Percentiles rank a stretch among this genome's conserved stretches.
phyloP scores from a whole-genome alignment of 345 rosid species.

The Combretum micranthum region DNA sequence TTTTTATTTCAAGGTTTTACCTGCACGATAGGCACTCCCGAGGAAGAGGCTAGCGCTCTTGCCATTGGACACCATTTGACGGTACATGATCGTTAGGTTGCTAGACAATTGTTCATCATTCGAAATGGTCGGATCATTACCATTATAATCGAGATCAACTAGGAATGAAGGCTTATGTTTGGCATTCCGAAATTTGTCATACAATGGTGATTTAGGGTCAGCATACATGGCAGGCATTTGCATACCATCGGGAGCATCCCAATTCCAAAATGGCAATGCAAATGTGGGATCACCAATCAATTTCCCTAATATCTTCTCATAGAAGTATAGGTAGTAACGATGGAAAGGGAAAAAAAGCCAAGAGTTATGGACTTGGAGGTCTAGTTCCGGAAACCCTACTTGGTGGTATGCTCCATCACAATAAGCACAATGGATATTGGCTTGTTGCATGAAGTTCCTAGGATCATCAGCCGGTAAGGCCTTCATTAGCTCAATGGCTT shows the following conservation, averaged over 20 bases:
- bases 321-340: constrained; percentile 44
- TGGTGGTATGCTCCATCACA: constrained; percentile 56
- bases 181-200: constrained; percentile 28
- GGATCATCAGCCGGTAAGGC: constrained; percentile 53
- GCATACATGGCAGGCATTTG: constrained; percentile 39
- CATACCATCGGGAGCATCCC: constrained; percentile 59
- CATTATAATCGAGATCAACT: constrained; percentile 42
- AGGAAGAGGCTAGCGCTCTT: constrained; percentile 37
- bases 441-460: constrained; percentile 48
- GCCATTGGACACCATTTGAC: constrained; percentile 52
- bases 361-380: constrained; percentile 44
- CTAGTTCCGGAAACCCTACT: constrained; percentile 41
- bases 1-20: neutral
- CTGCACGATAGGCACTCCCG: constrained; percentile 41
- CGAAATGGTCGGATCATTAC: constrained; percentile 11
- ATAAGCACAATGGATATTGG: constrained; percentile 56
- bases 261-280: constrained; percentile 56
- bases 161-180: constrained; percentile 29
- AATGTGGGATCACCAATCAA: constrained; percentile 50
- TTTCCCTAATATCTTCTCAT: constrained; percentile 45
- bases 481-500: constrained; percentile 51
- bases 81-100: constrained; percentile 47
- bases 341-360: constrained; percentile 67
- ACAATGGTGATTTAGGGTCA: constrained; percentile 33
- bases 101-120: constrained; percentile 17